Conservation (phyloP, 2,329 filamentous ascomycete genomes). For the Lizonia empirigonia region DNA sequence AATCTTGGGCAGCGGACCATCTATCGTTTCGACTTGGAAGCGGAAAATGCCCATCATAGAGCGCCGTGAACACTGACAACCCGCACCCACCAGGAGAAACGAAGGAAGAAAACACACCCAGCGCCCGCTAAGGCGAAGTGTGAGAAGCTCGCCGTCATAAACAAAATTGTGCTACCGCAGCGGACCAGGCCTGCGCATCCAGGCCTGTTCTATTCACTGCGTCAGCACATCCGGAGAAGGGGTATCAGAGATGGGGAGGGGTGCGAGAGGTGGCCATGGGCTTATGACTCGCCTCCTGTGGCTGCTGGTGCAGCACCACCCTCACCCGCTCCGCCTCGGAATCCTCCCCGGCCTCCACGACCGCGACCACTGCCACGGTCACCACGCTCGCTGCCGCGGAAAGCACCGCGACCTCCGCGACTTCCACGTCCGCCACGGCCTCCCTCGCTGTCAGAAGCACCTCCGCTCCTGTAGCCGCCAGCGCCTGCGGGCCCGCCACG, state of each 20-base stretch:
- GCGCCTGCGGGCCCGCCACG: conserved; percentile 63
- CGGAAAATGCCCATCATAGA: conserved; percentile 11
- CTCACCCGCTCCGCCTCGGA: conserved; percentile 43
- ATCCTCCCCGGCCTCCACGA: conserved; percentile 32
- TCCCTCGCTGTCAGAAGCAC: conserved; percentile 76
- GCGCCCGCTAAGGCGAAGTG: conserved; percentile 40
- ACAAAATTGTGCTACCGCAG: conserved; percentile 13
- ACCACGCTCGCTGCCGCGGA: conserved; percentile 55
- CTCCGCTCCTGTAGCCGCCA: conserved; percentile 84
- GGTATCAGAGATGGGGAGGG: conserved; percentile 40
- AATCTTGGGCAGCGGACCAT: conserved; percentile 4
- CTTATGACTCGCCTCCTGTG: conserved; percentile 48
- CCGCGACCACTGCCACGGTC: conserved; percentile 51
- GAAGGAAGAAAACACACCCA: conserved; percentile 28
- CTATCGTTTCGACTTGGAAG: conserved; percentile 12
- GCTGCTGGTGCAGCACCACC: conserved; percentile 42
- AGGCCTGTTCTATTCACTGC: conserved; percentile 15
- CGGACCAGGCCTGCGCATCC: conserved; percentile 1
- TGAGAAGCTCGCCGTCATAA: conserved; percentile 25
- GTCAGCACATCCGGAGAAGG: conserved; percentile 33
- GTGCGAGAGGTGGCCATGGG: conserved; percentile 15
- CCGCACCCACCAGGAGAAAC: conserved; percentile 15
- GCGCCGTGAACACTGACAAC: conserved; percentile 8
- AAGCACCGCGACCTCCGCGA: conserved; percentile 57
- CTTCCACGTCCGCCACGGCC: conserved; percentile 64